Base-by-base conservation (phyloP, 1,284 basidiomycete species). In the Schizophyllum amplum region DNA sequence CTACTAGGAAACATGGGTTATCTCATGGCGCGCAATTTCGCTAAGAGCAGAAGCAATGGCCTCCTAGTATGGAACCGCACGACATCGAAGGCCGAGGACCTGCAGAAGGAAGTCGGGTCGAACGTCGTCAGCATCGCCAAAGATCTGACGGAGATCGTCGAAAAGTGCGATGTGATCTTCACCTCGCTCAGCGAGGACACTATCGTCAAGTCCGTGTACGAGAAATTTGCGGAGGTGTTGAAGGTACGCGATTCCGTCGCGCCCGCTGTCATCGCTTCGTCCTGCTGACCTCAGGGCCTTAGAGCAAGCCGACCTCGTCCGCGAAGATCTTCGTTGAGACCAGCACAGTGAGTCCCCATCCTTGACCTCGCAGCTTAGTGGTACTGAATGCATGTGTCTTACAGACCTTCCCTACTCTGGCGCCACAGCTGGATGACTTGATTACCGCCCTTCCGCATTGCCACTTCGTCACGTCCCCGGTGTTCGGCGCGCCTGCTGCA, bases 271-370 rank as follows among this genome's bases (percentile, higher is more conserved):
- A 48, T 13, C 57, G 20, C 33, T 24, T 51, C 55, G 24, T 51
- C 15, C 49, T 23, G 42, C 47, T 15, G 17, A n/a, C 33, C 33
- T 42, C 56, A 47, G 20, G 47, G 53, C 53, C 15, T n/a, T 60
- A 81, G 79, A 66, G 71, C 56, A 53, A 65, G n/a, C 71, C 73
- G 23, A 71, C 76, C 0, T 66, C 69, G 6, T 77, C 76, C 67
- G 68, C 73, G 63, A 90, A 85, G 69, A 89, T 90, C 56, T 90
- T 92, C 62, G 86, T 92, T 23, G 90, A 93, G 64, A 90, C 86
- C 15, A 86, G 84, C 69, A 93, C 90, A 4, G 86, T 88, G 59
- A 59, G 82, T 72, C 20, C 54, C 17, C 53, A 27, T 27, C 50
- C 42, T n/a, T 9, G 55, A 22, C 22, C 46, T 57, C 9, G n/a